Conservation (phyloP, 2,329 filamentous ascomycete genomes). For the Raffaelea ambrosiae region DNA sequence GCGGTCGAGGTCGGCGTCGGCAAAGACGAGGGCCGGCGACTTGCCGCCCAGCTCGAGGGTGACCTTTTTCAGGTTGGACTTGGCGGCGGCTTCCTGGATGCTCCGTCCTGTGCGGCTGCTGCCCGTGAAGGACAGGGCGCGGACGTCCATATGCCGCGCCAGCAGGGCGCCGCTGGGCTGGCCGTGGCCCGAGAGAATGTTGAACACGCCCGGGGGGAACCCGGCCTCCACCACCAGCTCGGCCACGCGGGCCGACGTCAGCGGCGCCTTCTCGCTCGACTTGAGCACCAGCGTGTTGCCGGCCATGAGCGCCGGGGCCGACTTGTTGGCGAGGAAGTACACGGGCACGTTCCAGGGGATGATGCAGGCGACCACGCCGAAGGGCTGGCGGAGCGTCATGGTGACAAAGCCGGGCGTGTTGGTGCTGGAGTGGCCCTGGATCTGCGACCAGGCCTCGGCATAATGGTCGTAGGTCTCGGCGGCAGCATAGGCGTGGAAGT, state of each 20-base stretch:
- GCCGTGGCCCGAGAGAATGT: slow-evolving; percentile 58
- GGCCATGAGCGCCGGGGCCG: slow-evolving; percentile 52
- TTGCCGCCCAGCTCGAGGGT: slow-evolving; percentile 54
- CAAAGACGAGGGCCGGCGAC: slow-evolving; percentile 50
- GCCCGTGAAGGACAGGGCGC: slow-evolving; percentile 56
- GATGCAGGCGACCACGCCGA: slow-evolving; percentile 45
- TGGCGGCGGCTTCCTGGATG: slow-evolving; percentile 53
- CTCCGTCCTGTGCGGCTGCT: slow-evolving; percentile 48
- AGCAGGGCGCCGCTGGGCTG: slow-evolving; percentile 13
- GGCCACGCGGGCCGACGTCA: slow-evolving; percentile 48
- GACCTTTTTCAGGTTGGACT: slow-evolving; percentile 52
- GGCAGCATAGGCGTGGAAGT: slow-evolving; percentile 27
- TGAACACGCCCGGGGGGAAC: slow-evolving; percentile 61
- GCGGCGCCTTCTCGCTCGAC: slow-evolving; percentile 49
- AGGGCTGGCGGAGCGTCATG: slow-evolving; percentile 39
- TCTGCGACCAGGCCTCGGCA: slow-evolving; percentile 30
- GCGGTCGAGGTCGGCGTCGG: slow-evolving; percentile 48
- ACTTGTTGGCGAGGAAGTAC: slow-evolving; percentile 58
- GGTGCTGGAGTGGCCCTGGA: slow-evolving; percentile 35
- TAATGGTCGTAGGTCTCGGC: slow-evolving; percentile 30
- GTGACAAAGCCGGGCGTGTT: slow-evolving; percentile 38
- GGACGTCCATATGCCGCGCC: slow-evolving; percentile 26
- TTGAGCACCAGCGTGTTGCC: slow-evolving; percentile 50
- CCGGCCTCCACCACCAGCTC: slow-evolving; percentile 57
- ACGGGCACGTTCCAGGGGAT: slow-evolving; percentile 61